Conservation (phyloP, 345 rosid genomes). For the Bruguiera parviflora region DNA sequence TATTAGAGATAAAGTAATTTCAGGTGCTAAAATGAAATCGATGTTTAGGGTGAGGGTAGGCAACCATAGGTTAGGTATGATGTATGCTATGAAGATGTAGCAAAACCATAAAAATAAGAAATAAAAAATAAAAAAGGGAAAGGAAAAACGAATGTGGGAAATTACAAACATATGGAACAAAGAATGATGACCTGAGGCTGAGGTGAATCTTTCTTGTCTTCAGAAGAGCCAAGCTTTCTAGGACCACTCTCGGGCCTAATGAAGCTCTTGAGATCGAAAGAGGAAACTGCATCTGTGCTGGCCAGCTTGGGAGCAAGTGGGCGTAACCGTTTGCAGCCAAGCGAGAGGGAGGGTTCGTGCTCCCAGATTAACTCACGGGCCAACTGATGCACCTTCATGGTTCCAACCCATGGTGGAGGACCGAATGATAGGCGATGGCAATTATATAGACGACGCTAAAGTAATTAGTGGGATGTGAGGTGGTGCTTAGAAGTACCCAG, state of each 20-base stretch:
- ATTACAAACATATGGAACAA: not conserved
- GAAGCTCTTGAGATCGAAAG: slow-evolving; percentile 87
- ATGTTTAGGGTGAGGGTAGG: too few species aligned
- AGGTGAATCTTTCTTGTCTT: slow-evolving; percentile 46
- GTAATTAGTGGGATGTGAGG: slow-evolving; percentile 38
- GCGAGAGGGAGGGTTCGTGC: slow-evolving; percentile 68
- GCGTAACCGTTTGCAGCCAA: slow-evolving; percentile 83
- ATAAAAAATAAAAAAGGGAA: not conserved
- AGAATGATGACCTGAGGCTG: slow-evolving; percentile 35
- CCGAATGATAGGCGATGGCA: slow-evolving; percentile 25
- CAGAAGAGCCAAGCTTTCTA: slow-evolving; percentile 33
- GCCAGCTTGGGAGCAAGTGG: slow-evolving; percentile 80
- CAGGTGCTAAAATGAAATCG: too few species aligned
- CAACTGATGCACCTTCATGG: slow-evolving; percentile 80
- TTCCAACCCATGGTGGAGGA: slow-evolving; percentile 42
- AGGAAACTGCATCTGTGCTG: slow-evolving; percentile 35
- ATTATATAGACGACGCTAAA: slow-evolving; percentile 43
- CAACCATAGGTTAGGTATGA: too few species aligned
- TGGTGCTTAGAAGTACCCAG: slow-evolving; percentile 53
- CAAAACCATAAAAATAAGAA: not conserved
- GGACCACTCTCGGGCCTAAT: slow-evolving; percentile 69
- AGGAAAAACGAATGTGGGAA: not conserved
- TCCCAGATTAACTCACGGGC: slow-evolving; percentile 67
- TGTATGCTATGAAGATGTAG: too few species aligned
- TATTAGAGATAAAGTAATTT: too few species aligned